Evolutionary conservation across 1,284 basidiomycete species (phyloP).

Genomic region (Boletellus sp.): DNA sequence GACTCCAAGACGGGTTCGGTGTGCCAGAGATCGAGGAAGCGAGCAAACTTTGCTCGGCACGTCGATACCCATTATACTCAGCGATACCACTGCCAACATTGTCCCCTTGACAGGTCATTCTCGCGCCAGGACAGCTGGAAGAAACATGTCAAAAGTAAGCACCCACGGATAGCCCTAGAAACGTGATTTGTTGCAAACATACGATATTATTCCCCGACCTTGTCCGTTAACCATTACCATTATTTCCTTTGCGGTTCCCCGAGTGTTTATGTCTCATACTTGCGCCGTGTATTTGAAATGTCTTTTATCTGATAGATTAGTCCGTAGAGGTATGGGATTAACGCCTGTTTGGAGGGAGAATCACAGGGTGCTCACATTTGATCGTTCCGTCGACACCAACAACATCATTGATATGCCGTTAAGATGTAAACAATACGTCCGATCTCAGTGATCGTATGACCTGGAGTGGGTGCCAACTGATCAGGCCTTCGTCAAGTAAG

Average conservation of each 20-base stretch:
- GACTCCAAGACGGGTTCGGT: conserved; percentile 3
- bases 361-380: background rate
- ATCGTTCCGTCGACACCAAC: background rate
- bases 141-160: conserved; percentile 12
- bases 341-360: background rate
- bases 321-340: background rate
- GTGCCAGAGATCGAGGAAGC: conserved; percentile 8
- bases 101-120: conserved; percentile 14
- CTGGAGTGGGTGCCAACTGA: background rate
- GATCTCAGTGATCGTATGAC: too few species aligned
- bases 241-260: background rate
- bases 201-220: background rate
- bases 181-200: background rate
- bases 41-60: conserved; percentile 19
- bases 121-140: conserved; percentile 21
- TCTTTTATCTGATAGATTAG: background rate
- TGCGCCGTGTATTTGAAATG: background rate
- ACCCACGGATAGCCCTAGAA: background rate
- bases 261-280: background rate
- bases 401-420: background rate
- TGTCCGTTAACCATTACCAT: background rate
- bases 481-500: background rate
- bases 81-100: conserved; percentile 16
- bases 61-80: conserved; percentile 18
- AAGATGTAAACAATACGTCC: too few species aligned